Base-by-base conservation (phyloP, 805 yeast species). In the Metschnikowia rubicola region DNA sequence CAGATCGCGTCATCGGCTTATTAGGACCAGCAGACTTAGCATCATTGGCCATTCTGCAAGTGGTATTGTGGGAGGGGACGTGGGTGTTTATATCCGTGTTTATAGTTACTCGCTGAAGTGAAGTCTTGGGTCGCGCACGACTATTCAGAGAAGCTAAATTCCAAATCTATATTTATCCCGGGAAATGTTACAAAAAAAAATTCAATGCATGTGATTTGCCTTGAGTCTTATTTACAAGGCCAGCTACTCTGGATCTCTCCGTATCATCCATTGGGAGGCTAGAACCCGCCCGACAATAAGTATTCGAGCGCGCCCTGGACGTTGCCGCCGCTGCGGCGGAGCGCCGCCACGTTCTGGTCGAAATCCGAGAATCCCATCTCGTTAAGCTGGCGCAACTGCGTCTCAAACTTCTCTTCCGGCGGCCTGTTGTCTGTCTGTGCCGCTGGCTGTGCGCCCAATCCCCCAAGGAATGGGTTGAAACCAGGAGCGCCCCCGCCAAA, bases 261-360 rank as follows among this genome's bases (percentile, higher is more conserved):
- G 26, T 4, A 21, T 21, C 26, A 21, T 21, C 26, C 26, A 21
- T 21, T 7, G 7, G 1, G 26, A 4, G 7, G 26, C 26, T 21
- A 46, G 13, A 46, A 46, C 4, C 49, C 49, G 15, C 49, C 49
- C 17, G 53, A 56, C 48, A 91, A 75, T 57, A 91, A 71, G 44
- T 88, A 87, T 66, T 92, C 97, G 43, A 92, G 75, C 10, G 99
- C 99, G 39, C 97, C 97, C 70, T 92, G 97, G 26, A 92, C 97
- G 53, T 91, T 88, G 8, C 99, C 99, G 31, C 99, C 99, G 46
- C 92, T 82, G 69, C 98, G 82, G 71, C 97, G 82, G 59, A 94
- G 77, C 1, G 98, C 98, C 29, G 82, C 83, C 21, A 94, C 90
- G 62, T 94, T 94, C 56, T 88, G 78, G 56, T 92, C 98, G 63